Base-by-base conservation (phyloP, 345 rosid species). In the Adansonia digitata region DNA sequence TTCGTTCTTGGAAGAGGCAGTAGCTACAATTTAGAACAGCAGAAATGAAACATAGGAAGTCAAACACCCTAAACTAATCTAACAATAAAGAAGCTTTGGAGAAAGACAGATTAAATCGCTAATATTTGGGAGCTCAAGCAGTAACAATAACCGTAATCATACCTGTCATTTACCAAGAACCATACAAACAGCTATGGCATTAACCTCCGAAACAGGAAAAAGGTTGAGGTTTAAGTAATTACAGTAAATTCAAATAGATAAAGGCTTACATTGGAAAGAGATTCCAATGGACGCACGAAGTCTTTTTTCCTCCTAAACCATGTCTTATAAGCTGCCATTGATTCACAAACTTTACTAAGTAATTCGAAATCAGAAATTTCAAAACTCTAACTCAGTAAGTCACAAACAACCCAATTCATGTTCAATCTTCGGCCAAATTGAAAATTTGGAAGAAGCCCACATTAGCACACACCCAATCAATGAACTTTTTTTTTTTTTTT, bases 271-370 rank as follows among this genome's bases (percentile, higher is more conserved):
- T 88, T 93, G 76, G 97, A 97, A 75, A 96, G 86, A 69, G 99
- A 93, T 79, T 94, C 94, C 71, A 96, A 75, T 39, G 98, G 90
- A 82, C 90, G 94, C 31, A 93, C 97, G 79, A 87, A 88, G 74
- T 89, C 99, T 83, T 79, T 88, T 73, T 93, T 96, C 74, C 82
- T 90, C 83, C 94, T 86, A 59, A 96, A 91, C 98, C 99, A 93
- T 71, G 80, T 80, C 90, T 87, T 93, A 78, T 95, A 95, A 72
- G 89, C 90, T 77, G 91, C 99, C 98, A 95, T 93, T 73, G 76
- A 74, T 72, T 74, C 82, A 72, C 77, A 77, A 77, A 49, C 42
- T 40, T 77, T 68, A 40, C 37, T 55, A 57, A 67, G 53, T 18
- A 71, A 52, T 37, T 11, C 42, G 6, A 31, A 67, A 71, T 49